Evolutionary conservation across 495 filamentous ascomycete species (phyloP).

Genomic region (Peziza echinospora): DNA sequence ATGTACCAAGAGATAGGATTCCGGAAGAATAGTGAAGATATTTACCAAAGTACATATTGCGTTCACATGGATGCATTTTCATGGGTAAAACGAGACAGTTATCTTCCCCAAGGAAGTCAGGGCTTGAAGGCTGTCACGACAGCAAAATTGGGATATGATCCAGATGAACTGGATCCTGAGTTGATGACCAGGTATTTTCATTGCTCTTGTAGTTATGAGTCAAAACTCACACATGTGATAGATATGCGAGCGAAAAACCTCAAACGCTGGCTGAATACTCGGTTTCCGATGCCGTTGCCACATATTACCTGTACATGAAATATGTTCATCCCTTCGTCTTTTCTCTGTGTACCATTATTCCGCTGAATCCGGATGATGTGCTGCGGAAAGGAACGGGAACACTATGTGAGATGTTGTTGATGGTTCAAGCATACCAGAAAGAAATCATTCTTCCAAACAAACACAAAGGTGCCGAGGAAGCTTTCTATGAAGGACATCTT

Average conservation of each 20-base stretch:
- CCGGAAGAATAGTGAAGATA: slow-evolving; percentile 80
- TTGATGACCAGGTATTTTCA: slow-evolving; percentile 57
- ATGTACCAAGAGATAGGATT: slow-evolving; percentile 99
- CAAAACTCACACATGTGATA: slow-evolving; percentile 1
- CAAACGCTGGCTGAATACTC: slow-evolving; percentile 95
- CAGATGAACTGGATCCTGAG: slow-evolving; percentile 92
- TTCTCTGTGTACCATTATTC: slow-evolving; percentile 90
- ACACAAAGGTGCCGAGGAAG: slow-evolving; percentile 69
- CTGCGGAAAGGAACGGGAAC: slow-evolving; percentile 92
- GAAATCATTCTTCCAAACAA: slow-evolving; percentile 92
- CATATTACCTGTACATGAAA: slow-evolving; percentile 99
- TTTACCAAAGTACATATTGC: slow-evolving; percentile 85
- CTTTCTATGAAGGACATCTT: slow-evolving; percentile 92
- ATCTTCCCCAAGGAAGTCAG: slow-evolving; percentile 89
- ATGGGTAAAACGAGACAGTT: slow-evolving; percentile 98
- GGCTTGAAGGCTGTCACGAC: slow-evolving; percentile 95
- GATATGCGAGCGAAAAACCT: slow-evolving; percentile 70
- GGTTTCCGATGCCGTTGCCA: slow-evolving; percentile 95
- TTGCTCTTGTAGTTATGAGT: too few species aligned
- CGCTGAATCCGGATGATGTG: slow-evolving; percentile 77
- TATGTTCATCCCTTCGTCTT: slow-evolving; percentile 99
- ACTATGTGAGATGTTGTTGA: slow-evolving; percentile 93
- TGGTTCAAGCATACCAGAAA: slow-evolving; percentile 91
- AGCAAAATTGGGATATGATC: slow-evolving; percentile 93
- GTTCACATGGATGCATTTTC: slow-evolving; percentile 98